Evolutionary conservation across 2,329 filamentous ascomycete species (phyloP).

Genomic region (Neocucurbitaria cava): DNA sequence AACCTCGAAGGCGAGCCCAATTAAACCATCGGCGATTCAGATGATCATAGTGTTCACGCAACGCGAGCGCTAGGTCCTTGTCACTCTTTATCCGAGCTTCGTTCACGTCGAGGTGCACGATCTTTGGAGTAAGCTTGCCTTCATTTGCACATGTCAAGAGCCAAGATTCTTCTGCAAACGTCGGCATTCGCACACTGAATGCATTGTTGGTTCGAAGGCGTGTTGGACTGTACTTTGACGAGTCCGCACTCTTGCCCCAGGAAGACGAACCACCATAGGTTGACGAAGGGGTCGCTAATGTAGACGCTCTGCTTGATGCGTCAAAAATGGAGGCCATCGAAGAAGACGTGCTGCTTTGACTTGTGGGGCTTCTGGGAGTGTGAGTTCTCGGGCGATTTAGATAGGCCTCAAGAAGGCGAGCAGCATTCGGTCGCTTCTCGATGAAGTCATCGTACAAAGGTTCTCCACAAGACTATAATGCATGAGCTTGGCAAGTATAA

Average conservation of each 20-base stretch:
- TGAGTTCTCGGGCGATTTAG: conserved; percentile 44
- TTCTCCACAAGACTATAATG: conserved; percentile 38
- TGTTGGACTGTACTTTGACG: conserved; percentile 35
- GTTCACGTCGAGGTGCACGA: conserved; percentile 48
- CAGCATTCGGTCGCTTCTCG: conserved; percentile 47
- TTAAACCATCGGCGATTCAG: conserved; percentile 43
- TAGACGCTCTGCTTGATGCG: conserved; percentile 32
- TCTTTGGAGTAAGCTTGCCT: conserved; percentile 45
- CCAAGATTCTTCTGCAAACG: conserved; percentile 38
- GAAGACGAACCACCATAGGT: conserved; percentile 33
- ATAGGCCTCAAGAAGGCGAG: conserved; percentile 47
- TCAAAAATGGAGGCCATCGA: conserved; percentile 39
- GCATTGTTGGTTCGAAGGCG: conserved; percentile 26
- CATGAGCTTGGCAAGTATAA: conserved; percentile 3
- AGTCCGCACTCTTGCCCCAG: conserved; percentile 22
- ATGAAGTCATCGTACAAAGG: conserved; percentile 49
- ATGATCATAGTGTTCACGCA: conserved; percentile 45
- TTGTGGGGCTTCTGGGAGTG: conserved; percentile 27
- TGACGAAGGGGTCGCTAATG: conserved; percentile 35
- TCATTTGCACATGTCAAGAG: conserved; percentile 50
- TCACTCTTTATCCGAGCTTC: conserved; percentile 41
- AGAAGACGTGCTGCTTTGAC: conserved; percentile 32
- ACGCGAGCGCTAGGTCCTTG: conserved; percentile 43
- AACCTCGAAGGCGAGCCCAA: conserved; percentile 41
- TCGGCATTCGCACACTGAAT: conserved; percentile 32